Conservation (phyloP, 257 asterid species). For the Solanum verrucosum region DNA sequence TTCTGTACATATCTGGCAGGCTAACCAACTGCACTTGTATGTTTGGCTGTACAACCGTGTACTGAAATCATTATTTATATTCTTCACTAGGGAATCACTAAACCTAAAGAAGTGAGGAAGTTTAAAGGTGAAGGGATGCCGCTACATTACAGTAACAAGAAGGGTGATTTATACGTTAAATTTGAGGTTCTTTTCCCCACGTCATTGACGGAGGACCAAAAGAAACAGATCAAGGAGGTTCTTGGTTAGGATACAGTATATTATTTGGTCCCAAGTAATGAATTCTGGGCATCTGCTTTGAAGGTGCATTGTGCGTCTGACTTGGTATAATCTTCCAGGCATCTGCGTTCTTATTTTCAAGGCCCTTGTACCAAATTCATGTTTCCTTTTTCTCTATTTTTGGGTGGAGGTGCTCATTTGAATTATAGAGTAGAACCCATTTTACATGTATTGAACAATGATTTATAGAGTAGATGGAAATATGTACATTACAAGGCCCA, state of each 20-base stretch:
- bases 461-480: not conserved
- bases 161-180: constrained; percentile 68
- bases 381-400: not conserved
- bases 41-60: not conserved
- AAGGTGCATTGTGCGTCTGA: not conserved
- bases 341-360: not conserved
- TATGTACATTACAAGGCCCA: not conserved
- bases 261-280: not conserved
- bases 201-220: constrained; percentile 67
- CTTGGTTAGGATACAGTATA: constrained; percentile 22
- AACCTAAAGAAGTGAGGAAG: constrained; percentile 84
- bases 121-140: constrained; percentile 96
- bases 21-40: not conserved
- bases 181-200: constrained; percentile 89
- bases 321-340: not conserved
- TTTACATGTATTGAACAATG: not conserved
- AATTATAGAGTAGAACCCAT: not conserved
- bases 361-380: not conserved
- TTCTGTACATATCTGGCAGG: not conserved
- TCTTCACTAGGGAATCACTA: constrained; percentile 58
- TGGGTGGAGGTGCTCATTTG: not conserved
- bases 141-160: constrained; percentile 68
- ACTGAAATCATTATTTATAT: not conserved
- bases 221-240: constrained; percentile 62
- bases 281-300: not conserved